Evolutionary conservation across 805 yeast species (phyloP).

Genomic region (Yueomyces sinensis): DNA sequence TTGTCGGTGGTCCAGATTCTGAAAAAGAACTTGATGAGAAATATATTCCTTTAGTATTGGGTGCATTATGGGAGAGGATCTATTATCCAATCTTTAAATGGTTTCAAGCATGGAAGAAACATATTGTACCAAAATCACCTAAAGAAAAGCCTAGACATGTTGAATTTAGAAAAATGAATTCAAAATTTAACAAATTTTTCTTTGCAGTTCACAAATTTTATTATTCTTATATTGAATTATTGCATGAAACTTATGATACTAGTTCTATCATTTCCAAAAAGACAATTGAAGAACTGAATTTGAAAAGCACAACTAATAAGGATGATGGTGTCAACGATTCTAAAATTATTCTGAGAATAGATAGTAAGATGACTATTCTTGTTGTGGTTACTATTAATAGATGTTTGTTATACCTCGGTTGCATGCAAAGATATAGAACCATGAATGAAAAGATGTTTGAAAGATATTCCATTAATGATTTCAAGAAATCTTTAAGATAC

Average conservation of each 20-base stretch:
- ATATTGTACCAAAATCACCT: conserved; percentile 5
- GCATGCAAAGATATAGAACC: conserved; percentile 43
- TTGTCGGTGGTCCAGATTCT: not conserved
- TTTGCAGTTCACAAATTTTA: conserved; percentile 38
- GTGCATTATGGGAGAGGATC: conserved; percentile 44
- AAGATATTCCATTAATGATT: conserved; percentile 28
- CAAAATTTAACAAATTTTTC: conserved; percentile 35
- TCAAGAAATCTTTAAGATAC: conserved; percentile 31
- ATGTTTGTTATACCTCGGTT: conserved; percentile 37
- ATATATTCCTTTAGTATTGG: conserved; percentile 25
- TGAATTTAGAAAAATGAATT: conserved; percentile 44
- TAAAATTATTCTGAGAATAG: conserved; percentile 1
- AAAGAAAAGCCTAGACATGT: conserved; percentile 26
- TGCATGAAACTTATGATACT: conserved; percentile 5
- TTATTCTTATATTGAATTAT: conserved; percentile 22
- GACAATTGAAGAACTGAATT: conserved; percentile 4
- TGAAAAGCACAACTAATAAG: not conserved
- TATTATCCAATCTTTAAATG: conserved; percentile 53
- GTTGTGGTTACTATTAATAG: conserved; percentile 9
- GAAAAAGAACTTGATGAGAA: conserved; percentile 4
- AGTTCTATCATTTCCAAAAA: conserved; percentile 5
- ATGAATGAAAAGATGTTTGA: conserved; percentile 31
- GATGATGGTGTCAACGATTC: not conserved
- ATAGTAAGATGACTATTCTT: conserved; percentile 5
- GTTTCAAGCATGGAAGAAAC: conserved; percentile 29